Evolutionary conservation across 768 basidiomycete genomes (phyloP).

Genomic region (Suillus subalutaceus): DNA sequence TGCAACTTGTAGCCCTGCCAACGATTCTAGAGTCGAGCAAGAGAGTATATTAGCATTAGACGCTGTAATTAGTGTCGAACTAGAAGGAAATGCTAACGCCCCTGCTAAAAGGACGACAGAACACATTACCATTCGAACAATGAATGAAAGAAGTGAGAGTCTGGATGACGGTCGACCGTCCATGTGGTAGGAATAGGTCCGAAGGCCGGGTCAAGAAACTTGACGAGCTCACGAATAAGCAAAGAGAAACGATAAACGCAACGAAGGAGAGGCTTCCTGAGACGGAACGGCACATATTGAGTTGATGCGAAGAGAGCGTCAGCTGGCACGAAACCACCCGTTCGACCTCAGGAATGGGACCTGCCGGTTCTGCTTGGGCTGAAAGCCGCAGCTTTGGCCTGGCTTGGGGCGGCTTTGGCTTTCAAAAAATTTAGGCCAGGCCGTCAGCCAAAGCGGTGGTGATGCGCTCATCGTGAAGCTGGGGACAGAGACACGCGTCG

Average conservation of each 20-base stretch:
- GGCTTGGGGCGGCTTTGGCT: no score
- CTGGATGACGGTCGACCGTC: background rate
- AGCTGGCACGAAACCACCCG: no score
- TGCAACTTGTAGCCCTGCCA: constrained; percentile 1
- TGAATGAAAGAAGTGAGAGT: background rate
- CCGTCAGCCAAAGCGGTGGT: background rate
- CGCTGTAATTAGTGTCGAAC: background rate
- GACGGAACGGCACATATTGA: no score
- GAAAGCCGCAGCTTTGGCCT: no score
- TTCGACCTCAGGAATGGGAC: no score
- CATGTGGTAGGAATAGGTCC: background rate
- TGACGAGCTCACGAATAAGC: no score
- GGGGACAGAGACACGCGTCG: background rate
- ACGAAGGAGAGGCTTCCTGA: background rate
- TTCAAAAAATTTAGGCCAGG: no score
- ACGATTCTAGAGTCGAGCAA: background rate
- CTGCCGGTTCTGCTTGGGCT: no score
- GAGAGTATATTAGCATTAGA: background rate
- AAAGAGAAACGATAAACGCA: background rate
- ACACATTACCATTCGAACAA: background rate
- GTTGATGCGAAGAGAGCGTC: no score
- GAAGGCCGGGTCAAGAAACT: no score
- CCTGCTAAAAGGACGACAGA: background rate
- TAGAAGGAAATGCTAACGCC: background rate
- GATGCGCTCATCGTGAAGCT: background rate